phyloP scores from a whole-genome alignment of 2,329 filamentous ascomycete species.

The Pseudogymnoascus sp. region DNA sequence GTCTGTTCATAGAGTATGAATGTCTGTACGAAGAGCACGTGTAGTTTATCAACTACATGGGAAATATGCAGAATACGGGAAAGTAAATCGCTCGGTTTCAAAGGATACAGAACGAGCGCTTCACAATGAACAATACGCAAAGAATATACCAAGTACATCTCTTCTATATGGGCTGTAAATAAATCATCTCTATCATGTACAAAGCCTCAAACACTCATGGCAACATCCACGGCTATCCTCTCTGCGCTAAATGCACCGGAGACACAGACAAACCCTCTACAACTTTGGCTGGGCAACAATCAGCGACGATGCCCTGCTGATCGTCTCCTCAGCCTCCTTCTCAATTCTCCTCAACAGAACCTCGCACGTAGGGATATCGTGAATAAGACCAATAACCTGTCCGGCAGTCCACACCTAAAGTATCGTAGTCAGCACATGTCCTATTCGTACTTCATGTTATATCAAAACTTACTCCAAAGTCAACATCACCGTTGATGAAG shows the following conservation, averaged over 20 bases:
- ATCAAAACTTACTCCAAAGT: constrained; percentile 66
- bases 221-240: not conserved
- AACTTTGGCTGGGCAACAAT: constrained; percentile 52
- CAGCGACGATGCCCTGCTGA: constrained; percentile 52
- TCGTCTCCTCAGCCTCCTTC: constrained; percentile 61
- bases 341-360: constrained; percentile 65
- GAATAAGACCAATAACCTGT: constrained; percentile 84
- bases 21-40: not conserved
- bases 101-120: not conserved
- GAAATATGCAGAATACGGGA: not conserved
- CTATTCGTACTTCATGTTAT: not conserved
- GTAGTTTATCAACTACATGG: no score
- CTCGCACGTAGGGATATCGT: constrained; percentile 72
- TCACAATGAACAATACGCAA: not conserved
- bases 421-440: constrained; percentile 13
- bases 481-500: constrained; percentile 82
- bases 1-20: not conserved
- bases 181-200: constrained; percentile 5
- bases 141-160: not conserved
- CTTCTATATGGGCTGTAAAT: constrained; percentile 1
- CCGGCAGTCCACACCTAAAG: constrained; percentile 88
- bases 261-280: constrained; percentile 26
- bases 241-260: no score
- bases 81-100: not conserved
- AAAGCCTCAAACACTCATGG: not conserved